Percentiles rank a stretch among this genome's conserved stretches.
These are phyloP conservation scores for Epithemia pelagica DNA, from an alignment of 108 stramenopile genomes.

Conservation along the genomic window DNA sequence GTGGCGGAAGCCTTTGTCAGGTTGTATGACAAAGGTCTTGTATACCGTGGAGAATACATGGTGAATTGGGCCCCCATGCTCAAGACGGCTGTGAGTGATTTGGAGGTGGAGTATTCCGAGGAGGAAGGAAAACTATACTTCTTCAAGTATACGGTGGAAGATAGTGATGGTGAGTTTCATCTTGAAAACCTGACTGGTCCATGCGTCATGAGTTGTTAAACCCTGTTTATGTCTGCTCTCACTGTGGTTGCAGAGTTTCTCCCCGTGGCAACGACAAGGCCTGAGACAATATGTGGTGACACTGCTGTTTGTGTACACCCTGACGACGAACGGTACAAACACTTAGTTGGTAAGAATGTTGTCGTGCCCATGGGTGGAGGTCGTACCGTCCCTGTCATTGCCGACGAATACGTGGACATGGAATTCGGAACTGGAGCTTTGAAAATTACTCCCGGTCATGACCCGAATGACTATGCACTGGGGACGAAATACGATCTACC, in stretches of 20 bases:
- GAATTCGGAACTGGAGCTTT: conserved; percentile 96
- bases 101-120: conserved; percentile 92
- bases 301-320: conserved; percentile 94
- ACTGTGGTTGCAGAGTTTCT: conserved; percentile 60
- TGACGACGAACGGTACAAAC: conserved; percentile 87
- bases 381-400: conserved; percentile 81
- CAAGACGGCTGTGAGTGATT: conserved; percentile 96
- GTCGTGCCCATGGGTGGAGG: conserved; percentile 84
- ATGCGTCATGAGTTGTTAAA: not conserved
- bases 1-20: conserved; percentile 94
- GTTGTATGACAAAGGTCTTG: conserved; percentile 89
- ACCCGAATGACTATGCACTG: conserved; percentile 94
- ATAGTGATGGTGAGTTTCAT: conserved; percentile 41
- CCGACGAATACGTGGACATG: conserved; percentile 95
- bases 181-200: not conserved
- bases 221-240: too few species aligned
- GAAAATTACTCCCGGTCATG: conserved; percentile 96
- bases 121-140: conserved; percentile 93
- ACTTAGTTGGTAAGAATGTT: conserved; percentile 83
- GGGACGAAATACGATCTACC: conserved; percentile 89
- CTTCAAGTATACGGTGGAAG: conserved; percentile 92
- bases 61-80: conserved; percentile 98
- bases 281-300: conserved; percentile 95
- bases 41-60: conserved; percentile 94
- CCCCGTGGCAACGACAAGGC: conserved; percentile 90